Conservation (phyloP, 1,139 yeast species). For the Citeromyces hawaiiensis region DNA sequence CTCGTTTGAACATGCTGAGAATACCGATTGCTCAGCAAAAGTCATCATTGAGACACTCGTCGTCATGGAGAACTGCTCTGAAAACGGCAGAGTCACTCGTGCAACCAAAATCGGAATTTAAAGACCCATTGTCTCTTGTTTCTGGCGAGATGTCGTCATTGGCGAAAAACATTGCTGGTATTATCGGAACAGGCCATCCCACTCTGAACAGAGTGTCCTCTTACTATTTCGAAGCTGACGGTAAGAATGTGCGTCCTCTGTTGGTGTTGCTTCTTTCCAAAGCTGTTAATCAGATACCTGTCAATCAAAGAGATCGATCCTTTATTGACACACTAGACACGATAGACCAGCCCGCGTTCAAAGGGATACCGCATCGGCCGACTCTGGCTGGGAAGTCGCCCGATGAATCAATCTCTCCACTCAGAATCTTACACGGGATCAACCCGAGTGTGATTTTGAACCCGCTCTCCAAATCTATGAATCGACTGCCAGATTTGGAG, state of each 20-base stretch:
- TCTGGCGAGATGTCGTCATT: conserved; percentile 87
- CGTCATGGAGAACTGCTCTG: conserved; percentile 48
- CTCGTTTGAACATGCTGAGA: background rate
- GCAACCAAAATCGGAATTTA: conserved; percentile 45
- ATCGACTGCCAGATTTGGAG: conserved; percentile 34
- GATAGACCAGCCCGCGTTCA: conserved; percentile 44
- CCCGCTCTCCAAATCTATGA: conserved; percentile 77
- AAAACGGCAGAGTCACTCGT: conserved; percentile 73
- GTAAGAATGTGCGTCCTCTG: conserved; percentile 88
- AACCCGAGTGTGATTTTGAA: conserved; percentile 70
- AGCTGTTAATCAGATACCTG: conserved; percentile 69
- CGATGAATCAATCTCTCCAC: conserved; percentile 60
- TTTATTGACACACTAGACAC: conserved; percentile 50
- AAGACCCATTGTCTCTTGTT: conserved; percentile 85
- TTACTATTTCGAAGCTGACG: conserved; percentile 92
- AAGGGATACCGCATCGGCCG: conserved; percentile 33
- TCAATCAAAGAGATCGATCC: conserved; percentile 51
- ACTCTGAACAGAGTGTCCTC: conserved; percentile 80
- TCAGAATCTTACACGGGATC: conserved; percentile 75
- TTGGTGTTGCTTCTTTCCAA: conserved; percentile 74
- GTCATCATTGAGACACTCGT: conserved; percentile 7
- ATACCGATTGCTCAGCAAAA: background rate
- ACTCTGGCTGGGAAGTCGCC: conserved; percentile 43
- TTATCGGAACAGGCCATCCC: conserved; percentile 91
- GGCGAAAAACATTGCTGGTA: conserved; percentile 73